Conservation (phyloP, 257 asterid species). For the Scutellaria baicalensis region DNA sequence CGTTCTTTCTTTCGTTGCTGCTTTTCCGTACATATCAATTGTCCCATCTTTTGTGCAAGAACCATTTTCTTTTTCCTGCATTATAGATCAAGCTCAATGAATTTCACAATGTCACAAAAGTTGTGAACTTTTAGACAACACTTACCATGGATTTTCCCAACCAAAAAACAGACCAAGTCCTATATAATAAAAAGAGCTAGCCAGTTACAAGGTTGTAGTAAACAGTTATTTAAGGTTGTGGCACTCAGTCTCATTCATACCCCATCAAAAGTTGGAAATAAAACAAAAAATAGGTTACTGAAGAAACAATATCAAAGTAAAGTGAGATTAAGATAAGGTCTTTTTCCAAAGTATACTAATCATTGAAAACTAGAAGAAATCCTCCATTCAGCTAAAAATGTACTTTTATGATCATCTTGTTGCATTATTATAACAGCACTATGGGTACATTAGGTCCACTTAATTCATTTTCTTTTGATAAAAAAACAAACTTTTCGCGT, state of each 20-base stretch:
- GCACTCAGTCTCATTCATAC: background rate
- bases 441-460: constrained; percentile 32
- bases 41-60: constrained; percentile 61
- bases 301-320: constrained; percentile 15
- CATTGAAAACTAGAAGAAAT: constrained; percentile 36
- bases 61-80: constrained; percentile 53
- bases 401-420: constrained; percentile 27
- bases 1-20: constrained; percentile 48
- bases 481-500: background rate
- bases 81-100: constrained; percentile 5
- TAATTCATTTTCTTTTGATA: constrained; percentile 2
- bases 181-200: constrained; percentile 18
- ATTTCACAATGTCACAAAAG: background rate
- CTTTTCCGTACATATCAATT: constrained; percentile 43
- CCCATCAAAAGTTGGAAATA: constrained; percentile 17
- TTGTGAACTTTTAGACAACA: background rate
- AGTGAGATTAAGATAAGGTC: constrained; percentile 18
- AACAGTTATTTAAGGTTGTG: constrained; percentile 32
- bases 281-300: constrained; percentile 9
- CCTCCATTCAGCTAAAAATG: constrained; percentile 24
- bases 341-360: constrained; percentile 31
- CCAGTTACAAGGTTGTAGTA: constrained; percentile 17
- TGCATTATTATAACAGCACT: constrained; percentile 32
- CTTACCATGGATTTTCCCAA: constrained; percentile 30
- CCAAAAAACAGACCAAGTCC: background rate